phyloP scores from a whole-genome alignment of 495 filamentous ascomycete species.

The Lophiostoma macrostomum region DNA sequence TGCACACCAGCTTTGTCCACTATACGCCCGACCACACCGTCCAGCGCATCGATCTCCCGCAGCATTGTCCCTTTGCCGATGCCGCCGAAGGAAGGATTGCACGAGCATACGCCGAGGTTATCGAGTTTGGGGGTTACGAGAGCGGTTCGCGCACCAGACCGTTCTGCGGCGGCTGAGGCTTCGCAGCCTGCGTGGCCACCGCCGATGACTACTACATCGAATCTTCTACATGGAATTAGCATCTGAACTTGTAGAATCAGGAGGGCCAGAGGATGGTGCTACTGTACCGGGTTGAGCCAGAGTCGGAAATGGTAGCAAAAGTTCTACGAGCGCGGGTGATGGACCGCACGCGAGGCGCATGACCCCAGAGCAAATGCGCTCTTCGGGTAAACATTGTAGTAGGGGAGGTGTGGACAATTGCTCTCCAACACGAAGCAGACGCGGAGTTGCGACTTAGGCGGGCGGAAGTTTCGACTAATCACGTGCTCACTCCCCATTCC shows the following conservation, averaged over 20 bases:
- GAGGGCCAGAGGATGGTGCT: not conserved
- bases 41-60: conserved; percentile 91
- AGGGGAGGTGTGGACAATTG: too few relatives aligned
- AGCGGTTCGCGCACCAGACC: conserved; percentile 83
- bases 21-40: conserved; percentile 83
- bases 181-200: conserved; percentile 95
- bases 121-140: conserved; percentile 82
- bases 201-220: conserved; percentile 92
- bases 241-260: too few relatives aligned
- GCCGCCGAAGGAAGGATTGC: conserved; percentile 95
- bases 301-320: conserved; percentile 39
- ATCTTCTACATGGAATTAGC: too few relatives aligned
- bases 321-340: conserved; percentile 23
- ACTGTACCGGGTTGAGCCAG: conserved; percentile 31
- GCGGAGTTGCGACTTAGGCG: too few relatives aligned
- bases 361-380: conserved; percentile 40
- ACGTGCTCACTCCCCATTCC: too few relatives aligned
- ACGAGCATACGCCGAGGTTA: conserved; percentile 94
- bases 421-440: too few relatives aligned
- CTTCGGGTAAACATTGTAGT: conserved; percentile 16
- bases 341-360: conserved; percentile 44
- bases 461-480: too few relatives aligned
- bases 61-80: conserved; percentile 99
- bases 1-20: conserved; percentile 93
- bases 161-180: conserved; percentile 89